These are phyloP conservation scores for Globisporangium lucens DNA, from an alignment of 352 stramenopile species.

Conservation along the genomic window DNA sequence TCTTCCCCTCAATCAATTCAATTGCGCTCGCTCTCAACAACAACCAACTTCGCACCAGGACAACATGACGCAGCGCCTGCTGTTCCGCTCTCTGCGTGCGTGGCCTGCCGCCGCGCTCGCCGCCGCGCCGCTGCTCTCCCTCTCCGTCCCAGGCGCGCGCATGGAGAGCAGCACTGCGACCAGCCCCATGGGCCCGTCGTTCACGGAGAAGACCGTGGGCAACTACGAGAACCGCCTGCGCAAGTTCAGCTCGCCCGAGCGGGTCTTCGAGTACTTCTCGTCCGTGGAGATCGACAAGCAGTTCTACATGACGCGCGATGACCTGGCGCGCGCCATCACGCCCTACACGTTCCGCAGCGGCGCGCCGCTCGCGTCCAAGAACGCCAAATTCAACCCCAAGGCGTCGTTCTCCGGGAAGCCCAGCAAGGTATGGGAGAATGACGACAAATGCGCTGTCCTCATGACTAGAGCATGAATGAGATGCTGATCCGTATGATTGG, in stretches of 20 bases:
- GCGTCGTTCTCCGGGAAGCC: slow-evolving; percentile 45
- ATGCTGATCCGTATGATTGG: background rate
- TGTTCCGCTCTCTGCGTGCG: slow-evolving; percentile 14
- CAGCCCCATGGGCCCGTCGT: slow-evolving; percentile 35
- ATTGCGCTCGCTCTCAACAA: background rate
- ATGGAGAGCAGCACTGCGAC: slow-evolving; percentile 18
- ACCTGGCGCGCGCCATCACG: slow-evolving; percentile 80
- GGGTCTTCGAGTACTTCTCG: slow-evolving; percentile 90
- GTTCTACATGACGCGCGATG: slow-evolving; percentile 80
- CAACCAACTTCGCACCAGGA: background rate
- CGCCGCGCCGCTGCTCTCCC: slow-evolving; percentile 10
- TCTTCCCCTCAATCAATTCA: slow-evolving; percentile 1
- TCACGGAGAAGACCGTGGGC: slow-evolving; percentile 77
- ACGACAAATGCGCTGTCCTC: background rate
- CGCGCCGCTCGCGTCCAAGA: slow-evolving; percentile 71
- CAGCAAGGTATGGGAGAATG: slow-evolving; percentile 20
- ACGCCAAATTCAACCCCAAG: slow-evolving; percentile 80
- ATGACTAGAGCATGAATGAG: background rate
- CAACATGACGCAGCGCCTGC: slow-evolving; percentile 10
- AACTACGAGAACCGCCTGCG: slow-evolving; percentile 89
- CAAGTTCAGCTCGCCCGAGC: slow-evolving; percentile 80
- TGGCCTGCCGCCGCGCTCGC: slow-evolving; percentile 21
- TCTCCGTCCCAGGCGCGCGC: background rate
- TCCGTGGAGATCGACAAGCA: slow-evolving; percentile 79
- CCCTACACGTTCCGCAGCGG: slow-evolving; percentile 80